These are phyloP conservation scores for Apiospora koreana DNA, from an alignment of 2,329 filamentous ascomycete genomes.

Conservation along the genomic window DNA sequence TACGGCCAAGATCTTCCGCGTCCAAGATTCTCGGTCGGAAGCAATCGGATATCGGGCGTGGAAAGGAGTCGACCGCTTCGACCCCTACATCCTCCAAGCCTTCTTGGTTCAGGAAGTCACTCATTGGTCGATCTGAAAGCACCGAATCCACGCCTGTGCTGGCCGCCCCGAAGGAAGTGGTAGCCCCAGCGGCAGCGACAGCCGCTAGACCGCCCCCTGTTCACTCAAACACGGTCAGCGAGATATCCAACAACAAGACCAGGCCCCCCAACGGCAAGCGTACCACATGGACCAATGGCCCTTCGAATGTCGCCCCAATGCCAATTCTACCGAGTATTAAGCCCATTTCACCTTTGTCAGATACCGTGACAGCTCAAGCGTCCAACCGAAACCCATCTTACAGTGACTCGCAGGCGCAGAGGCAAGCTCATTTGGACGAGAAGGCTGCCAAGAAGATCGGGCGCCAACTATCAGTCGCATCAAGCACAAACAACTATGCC, in stretches of 20 bases:
- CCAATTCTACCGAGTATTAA: conserved; percentile 92
- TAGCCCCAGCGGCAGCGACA: conserved; percentile 33
- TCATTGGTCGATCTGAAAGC: conserved; percentile 78
- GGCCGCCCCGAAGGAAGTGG: conserved; percentile 43
- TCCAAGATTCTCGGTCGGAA: conserved; percentile 86
- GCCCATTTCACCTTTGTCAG: conserved; percentile 94
- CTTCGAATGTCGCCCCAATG: conserved; percentile 82
- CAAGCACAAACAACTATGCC: conserved; percentile 88
- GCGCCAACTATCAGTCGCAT: conserved; percentile 88
- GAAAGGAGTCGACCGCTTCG: conserved; percentile 61
- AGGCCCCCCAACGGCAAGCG: conserved; percentile 71
- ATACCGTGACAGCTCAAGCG: conserved; percentile 87
- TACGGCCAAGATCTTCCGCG: conserved; percentile 87
- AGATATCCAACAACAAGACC: conserved; percentile 44
- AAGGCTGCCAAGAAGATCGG: conserved; percentile 88
- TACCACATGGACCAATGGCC: conserved; percentile 89
- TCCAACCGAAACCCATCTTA: conserved; percentile 63
- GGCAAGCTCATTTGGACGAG: conserved; percentile 51
- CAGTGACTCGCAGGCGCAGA: conserved; percentile 48
- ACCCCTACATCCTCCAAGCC: conserved; percentile 74
- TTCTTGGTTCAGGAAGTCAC: conserved; percentile 95
- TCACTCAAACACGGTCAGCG: conserved; percentile 31
- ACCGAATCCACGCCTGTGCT: conserved; percentile 58
- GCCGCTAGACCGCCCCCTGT: conserved; percentile 23
- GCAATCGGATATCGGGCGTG: conserved; percentile 77